phyloP scores from a whole-genome alignment of 2,329 filamentous ascomycete genomes.

The Phoma sp. region DNA sequence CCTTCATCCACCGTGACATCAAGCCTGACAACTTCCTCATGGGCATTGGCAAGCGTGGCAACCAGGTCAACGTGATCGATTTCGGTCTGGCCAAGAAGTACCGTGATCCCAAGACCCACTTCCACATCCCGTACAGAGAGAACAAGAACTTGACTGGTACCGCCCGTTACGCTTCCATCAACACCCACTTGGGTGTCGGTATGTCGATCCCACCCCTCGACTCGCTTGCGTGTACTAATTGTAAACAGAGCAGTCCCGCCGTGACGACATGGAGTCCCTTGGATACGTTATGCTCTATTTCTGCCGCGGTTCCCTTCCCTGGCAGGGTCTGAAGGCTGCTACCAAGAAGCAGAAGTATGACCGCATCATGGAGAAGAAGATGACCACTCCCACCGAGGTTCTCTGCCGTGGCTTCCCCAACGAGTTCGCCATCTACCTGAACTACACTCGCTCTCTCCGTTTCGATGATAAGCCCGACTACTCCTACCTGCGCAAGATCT shows the following conservation, averaged over 20 bases:
- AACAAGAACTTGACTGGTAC: constrained; percentile 99
- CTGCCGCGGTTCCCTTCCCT: constrained; percentile 97
- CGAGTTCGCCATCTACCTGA: constrained; percentile 99
- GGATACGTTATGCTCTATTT: constrained; percentile 99
- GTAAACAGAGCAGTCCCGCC: constrained; percentile 86
- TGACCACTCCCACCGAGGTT: constrained; percentile 98
- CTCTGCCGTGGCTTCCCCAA: constrained; percentile 99
- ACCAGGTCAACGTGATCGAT: constrained; percentile 99
- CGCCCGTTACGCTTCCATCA: constrained; percentile 97
- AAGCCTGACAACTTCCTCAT: constrained; percentile 99
- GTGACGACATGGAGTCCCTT: constrained; percentile 98
- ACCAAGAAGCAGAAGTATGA: constrained; percentile 99
- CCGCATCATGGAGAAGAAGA: constrained; percentile 99
- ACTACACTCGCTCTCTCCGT: constrained; percentile 97
- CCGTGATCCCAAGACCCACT: constrained; percentile 98
- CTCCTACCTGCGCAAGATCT: constrained; percentile 99
- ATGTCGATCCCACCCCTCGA: constrained; percentile 44
- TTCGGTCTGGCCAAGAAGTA: constrained; percentile 99
- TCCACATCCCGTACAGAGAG: constrained; percentile 99
- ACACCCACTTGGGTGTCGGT: constrained; percentile 96
- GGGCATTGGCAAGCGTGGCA: constrained; percentile 98
- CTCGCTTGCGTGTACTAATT: constrained; percentile 20
- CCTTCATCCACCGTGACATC: constrained; percentile 99
- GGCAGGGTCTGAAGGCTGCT: constrained; percentile 98
- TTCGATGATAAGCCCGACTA: constrained; percentile 99